Base-by-base conservation (phyloP, 2,329 filamentous ascomycete species). In the Plectosphaerella plurivora region DNA sequence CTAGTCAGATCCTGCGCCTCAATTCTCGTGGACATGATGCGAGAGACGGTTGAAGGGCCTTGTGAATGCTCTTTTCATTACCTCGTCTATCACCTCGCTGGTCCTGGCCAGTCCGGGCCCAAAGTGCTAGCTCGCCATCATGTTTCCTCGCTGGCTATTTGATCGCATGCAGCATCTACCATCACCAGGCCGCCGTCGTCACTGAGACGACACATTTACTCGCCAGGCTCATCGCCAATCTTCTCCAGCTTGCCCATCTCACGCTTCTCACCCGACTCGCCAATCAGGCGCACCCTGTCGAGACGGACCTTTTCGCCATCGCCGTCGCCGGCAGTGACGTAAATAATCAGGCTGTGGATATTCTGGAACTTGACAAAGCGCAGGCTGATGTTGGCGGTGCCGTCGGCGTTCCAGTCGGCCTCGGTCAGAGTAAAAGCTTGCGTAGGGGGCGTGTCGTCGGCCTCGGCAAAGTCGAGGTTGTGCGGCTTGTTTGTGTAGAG, bases 361-460 rank as follows among this genome's bases (percentile, higher is more conserved):
- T 91, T 95, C 73, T 97, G 94, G 77, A 97, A 99, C 74, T 97
- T 97, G 72, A 99, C 94, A 65, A 93, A 97, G 14, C 92, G 88
- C 62, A 97, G 73, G 45, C 80, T 73, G 51, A 93, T 73, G 61
- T 78, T 88, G 14, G 84, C 87, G 9, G 89, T 93, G 49, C 85
- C 87, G 14, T 89, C 83, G 45, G 79, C 75, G 68, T 91, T 89
- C 93, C 94, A 99, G 64, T 96, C 90, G 50, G 81, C 78, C 45
- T 85, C 76, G 55, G 79, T 77, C 44, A 99, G 78, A 62, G 86
- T 86, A 54, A 97, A 83, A 50, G 78, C 80, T 71, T 99, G 94
- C 15, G 89, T 92, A 1, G 89, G 81, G 47, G 86, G 79, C 50
- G 89, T 86, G 63, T 93, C 90, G 54, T 97, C 93, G 37, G 93